phyloP scores from a whole-genome alignment of 148 eudicot species.

The Mesembryanthemum crystallinum region DNA sequence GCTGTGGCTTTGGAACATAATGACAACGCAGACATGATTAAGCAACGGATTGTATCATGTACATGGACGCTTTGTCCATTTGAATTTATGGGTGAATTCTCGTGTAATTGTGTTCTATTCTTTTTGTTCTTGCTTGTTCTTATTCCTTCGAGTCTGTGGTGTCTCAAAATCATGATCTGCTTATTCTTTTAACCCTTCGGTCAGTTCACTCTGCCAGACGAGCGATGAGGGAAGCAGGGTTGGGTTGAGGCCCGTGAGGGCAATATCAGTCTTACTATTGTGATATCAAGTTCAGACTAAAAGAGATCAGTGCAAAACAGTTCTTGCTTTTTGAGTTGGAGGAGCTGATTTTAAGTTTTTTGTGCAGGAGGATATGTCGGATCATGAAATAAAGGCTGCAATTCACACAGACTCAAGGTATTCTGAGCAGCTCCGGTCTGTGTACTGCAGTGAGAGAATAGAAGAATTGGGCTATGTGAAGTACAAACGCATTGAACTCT shows the following conservation, averaged over 20 bases:
- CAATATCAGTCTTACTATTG: no score
- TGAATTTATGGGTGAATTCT: background rate
- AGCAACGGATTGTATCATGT: no score
- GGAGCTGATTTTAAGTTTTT: background rate
- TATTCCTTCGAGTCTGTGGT: background rate
- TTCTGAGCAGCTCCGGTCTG: conserved; percentile 70
- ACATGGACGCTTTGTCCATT: background rate
- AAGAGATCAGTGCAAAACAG: no score
- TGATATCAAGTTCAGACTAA: no score
- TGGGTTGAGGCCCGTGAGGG: no score
- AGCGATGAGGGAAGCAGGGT: no score
- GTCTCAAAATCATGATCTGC: no score
- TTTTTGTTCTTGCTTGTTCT: background rate
- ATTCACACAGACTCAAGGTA: conserved; percentile 91
- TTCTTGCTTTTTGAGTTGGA: background rate
- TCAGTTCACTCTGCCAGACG: no score
- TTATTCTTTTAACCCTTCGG: no score
- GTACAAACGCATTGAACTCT: conserved; percentile 70
- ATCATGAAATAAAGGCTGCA: conserved; percentile 69
- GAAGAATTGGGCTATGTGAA: conserved; percentile 37
- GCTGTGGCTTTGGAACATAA: no score
- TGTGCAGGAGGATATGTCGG: conserved; percentile 68
- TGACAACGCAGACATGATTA: no score
- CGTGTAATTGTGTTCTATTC: background rate
- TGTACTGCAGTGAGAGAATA: conserved; percentile 52